Evolutionary conservation across 164 flowering plant genomes (phyloP).

Genomic region (Tetrastigma voinierianum): DNA sequence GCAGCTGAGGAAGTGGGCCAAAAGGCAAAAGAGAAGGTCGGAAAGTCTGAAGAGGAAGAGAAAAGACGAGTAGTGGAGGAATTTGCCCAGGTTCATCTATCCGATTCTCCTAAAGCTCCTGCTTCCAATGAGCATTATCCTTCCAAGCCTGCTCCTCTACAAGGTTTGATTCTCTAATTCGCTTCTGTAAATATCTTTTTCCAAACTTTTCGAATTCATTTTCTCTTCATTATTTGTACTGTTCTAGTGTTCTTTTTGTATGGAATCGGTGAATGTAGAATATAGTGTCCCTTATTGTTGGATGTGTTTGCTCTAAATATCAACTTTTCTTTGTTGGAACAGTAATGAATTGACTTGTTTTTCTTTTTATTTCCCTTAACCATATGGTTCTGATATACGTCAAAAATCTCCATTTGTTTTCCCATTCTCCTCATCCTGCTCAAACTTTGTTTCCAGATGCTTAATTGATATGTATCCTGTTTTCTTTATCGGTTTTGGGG

Average conservation of each 20-base stretch:
- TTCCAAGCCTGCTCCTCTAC: conserved; percentile 45
- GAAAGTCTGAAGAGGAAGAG: conserved; percentile 58
- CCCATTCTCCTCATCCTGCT: too few species aligned
- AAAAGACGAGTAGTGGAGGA: conserved; percentile 59
- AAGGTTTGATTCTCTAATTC: conserved; percentile 57
- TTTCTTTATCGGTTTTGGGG: too few species aligned
- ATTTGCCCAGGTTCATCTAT: conserved; percentile 53
- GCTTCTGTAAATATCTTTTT: conserved; percentile 24
- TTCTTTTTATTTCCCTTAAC: background rate
- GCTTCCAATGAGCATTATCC: conserved; percentile 29
- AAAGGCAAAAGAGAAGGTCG: conserved; percentile 77
- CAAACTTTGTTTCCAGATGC: too few species aligned
- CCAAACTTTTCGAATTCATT: conserved; percentile 3
- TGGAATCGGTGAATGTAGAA: conserved; percentile 10
- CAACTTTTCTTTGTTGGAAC: background rate
- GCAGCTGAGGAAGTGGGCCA: conserved; percentile 90
- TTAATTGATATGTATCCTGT: too few species aligned
- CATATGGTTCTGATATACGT: background rate
- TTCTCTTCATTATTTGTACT: conserved; percentile 11
- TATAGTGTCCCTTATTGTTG: conserved; percentile 2
- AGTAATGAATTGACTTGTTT: background rate
- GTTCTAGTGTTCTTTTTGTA: conserved; percentile 8
- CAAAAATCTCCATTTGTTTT: too few species aligned
- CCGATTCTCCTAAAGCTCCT: conserved; percentile 52
- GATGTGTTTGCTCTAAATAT: background rate